Evolutionary conservation across 2,329 filamentous ascomycete species (phyloP).

Genomic region (Aspergillus alliaceus): DNA sequence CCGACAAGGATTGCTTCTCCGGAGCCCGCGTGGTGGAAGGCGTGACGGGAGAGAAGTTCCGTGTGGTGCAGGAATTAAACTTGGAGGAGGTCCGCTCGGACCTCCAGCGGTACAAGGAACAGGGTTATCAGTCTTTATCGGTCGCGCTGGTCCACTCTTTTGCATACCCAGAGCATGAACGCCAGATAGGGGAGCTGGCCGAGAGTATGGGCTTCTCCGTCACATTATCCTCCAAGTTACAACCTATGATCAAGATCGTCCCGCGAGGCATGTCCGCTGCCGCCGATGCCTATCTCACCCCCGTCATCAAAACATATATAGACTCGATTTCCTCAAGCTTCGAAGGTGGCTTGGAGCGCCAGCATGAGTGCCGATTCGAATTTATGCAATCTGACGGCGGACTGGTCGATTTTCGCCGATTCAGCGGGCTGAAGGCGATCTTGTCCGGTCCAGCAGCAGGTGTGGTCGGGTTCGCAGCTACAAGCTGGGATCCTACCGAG

Average conservation of each 20-base stretch:
- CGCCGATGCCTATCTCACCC: not conserved
- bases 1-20: conserved; percentile 69
- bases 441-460: conserved; percentile 90
- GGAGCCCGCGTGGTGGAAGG: conserved; percentile 63
- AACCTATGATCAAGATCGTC: conserved; percentile 83
- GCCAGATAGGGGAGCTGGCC: conserved; percentile 73
- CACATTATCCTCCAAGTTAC: conserved; percentile 74
- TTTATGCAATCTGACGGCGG: conserved; percentile 94
- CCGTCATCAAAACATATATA: conserved; percentile 65
- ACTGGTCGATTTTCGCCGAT: conserved; percentile 58
- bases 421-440: conserved; percentile 84
- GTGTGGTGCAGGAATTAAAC: conserved; percentile 63
- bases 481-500: conserved; percentile 80
- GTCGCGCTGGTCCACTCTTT: conserved; percentile 90
- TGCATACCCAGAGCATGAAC: conserved; percentile 83
- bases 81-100: conserved; percentile 57
- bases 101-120: conserved; percentile 65
- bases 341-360: conserved; percentile 74
- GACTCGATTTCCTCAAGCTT: conserved; percentile 62
- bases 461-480: conserved; percentile 89
- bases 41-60: conserved; percentile 64
- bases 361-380: conserved; percentile 74
- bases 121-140: conserved; percentile 74
- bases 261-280: conserved; percentile 55
- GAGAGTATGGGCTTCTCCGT: conserved; percentile 78